These are phyloP conservation scores for Gossypium sturtianum DNA, from an alignment of 345 rosid genomes.

Conservation along the genomic window DNA sequence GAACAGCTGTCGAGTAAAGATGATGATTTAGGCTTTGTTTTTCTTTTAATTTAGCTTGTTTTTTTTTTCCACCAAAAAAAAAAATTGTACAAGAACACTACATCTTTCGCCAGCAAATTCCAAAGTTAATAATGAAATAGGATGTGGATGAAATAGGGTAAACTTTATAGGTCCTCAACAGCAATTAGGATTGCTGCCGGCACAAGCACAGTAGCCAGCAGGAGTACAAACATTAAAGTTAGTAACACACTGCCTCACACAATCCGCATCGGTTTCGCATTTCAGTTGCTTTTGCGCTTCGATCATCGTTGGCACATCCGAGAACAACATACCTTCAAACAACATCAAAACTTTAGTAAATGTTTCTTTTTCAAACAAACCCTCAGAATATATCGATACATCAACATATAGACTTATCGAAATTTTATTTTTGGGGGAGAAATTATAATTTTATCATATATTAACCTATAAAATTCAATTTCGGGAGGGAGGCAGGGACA, in stretches of 20 bases:
- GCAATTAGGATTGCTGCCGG: neutral
- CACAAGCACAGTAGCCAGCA: neutral
- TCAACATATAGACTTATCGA: neutral
- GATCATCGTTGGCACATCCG: neutral
- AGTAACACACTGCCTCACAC: neutral
- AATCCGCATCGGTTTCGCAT: neutral
- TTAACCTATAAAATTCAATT: no score
- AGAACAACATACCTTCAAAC: neutral
- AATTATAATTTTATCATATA: neutral
- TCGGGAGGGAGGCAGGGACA: fast-evolving
- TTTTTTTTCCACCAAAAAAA: no score
- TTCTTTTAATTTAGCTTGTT: no score
- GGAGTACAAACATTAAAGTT: neutral
- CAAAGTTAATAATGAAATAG: no score
- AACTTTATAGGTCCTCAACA: neutral
- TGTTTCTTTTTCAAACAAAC: neutral
- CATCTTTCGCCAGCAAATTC: no score
- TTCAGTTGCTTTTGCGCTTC: neutral
- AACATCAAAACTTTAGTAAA: neutral
- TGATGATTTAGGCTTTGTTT: no score
- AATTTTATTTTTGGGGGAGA: neutral
- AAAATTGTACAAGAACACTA: no score
- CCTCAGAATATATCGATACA: no score
- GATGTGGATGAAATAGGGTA: no score
- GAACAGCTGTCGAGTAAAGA: no score